A percentile compares a stretch with the other conserved stretches of the same genome.
These are phyloP conservation scores for Galeopsis tetrahit DNA, from an alignment of 257 asterid genomes.

Conservation along the genomic window DNA sequence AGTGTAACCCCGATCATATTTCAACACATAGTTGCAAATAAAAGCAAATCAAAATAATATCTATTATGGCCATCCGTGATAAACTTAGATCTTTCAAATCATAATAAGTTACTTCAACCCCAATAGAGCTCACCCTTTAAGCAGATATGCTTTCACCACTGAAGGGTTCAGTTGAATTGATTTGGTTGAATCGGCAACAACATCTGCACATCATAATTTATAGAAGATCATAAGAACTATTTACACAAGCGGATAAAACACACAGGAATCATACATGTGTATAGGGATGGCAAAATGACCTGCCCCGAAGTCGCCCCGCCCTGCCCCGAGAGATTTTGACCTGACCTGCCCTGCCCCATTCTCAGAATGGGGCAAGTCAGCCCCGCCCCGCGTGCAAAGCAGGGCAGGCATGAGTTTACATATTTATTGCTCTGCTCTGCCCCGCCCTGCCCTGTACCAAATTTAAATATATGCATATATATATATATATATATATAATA, in stretches of 20 bases:
- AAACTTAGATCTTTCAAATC: not conserved
- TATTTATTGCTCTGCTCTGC: too few relatives aligned
- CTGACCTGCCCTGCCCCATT: too few relatives aligned
- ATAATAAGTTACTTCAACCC: too few relatives aligned
- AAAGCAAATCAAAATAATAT: not conserved
- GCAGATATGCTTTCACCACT: constrained; percentile 78
- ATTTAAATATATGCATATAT: too few relatives aligned
- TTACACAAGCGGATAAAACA: constrained; percentile 15
- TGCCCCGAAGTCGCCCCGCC: too few relatives aligned
- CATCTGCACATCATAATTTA: constrained; percentile 54
- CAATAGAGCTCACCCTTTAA: constrained; percentile 79
- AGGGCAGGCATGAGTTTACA: too few relatives aligned
- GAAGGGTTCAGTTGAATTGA: constrained; percentile 76
- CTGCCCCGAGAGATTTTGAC: too few relatives aligned
- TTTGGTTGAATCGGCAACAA: constrained; percentile 86
- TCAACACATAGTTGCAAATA: not conserved
- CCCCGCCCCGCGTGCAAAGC: too few relatives aligned
- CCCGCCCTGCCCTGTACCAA: too few relatives aligned
- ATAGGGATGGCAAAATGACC: too few relatives aligned
- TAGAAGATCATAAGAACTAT: not conserved
- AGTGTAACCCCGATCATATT: not conserved
- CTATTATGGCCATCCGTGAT: not conserved
- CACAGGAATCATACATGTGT: constrained; percentile 9
- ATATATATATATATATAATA: too few relatives aligned
- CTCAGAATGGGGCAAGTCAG: too few relatives aligned